phyloP scores from a whole-genome alignment of 306 rosid species.

The Alnus rubra region DNA sequence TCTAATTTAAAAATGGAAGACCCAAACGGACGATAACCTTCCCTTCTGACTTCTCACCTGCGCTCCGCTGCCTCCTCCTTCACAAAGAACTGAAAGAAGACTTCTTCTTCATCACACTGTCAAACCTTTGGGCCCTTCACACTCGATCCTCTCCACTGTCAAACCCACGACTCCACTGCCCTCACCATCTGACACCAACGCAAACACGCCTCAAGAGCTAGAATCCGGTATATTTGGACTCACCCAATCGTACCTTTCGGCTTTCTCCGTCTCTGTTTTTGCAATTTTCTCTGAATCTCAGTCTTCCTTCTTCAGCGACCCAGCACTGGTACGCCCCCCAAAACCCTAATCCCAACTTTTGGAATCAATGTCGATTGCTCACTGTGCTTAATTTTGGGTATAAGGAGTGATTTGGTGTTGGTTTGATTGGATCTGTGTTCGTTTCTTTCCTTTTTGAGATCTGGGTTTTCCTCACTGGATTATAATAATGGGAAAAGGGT shows the following conservation, averaged over 20 bases:
- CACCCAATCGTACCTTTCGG: conserved; percentile 21
- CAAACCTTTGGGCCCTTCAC: too few relatives aligned
- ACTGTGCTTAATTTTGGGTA: conserved; percentile 8
- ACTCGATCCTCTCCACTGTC: too few relatives aligned
- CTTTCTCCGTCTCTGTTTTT: conserved; percentile 29
- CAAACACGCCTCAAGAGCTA: conserved; percentile 7
- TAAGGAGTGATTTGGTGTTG: conserved; percentile 19
- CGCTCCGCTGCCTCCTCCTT: too few relatives aligned
- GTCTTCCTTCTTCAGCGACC: conserved; percentile 25
- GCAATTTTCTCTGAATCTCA: conserved; percentile 51
- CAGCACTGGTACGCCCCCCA: conserved; percentile 39
- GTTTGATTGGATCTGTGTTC: conserved; percentile 49
- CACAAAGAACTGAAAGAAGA: too few relatives aligned
- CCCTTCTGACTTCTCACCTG: too few relatives aligned
- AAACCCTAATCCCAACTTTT: conserved; percentile 54
- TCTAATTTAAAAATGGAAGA: too few relatives aligned
- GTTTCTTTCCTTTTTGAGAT: conserved; percentile 37
- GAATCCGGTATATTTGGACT: conserved; percentile 57
- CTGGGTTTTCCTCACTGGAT: conserved; percentile 25
- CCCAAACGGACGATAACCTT: too few relatives aligned
- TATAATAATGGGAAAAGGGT: conserved; percentile 10
- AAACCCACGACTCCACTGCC: too few relatives aligned
- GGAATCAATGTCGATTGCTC: conserved; percentile 1
- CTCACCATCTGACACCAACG: conserved; percentile 3
- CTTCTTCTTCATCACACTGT: too few relatives aligned